These are phyloP conservation scores for Aspergillus bridgeri DNA, from an alignment of 495 filamentous ascomycete species.

Conservation along the genomic window DNA sequence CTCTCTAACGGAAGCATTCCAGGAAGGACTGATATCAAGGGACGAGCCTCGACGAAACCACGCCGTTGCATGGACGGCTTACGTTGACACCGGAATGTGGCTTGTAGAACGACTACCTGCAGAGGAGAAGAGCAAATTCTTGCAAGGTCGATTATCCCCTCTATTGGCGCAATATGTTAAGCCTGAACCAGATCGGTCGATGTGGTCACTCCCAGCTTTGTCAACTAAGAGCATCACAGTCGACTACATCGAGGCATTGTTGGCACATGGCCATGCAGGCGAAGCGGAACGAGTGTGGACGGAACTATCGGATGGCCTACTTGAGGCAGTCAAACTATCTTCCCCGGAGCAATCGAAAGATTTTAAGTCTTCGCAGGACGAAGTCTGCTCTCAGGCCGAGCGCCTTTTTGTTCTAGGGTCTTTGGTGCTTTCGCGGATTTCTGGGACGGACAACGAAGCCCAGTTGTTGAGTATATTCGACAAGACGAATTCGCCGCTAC, in stretches of 20 bases:
- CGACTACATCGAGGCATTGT: conserved; percentile 33
- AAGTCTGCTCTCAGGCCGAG: conserved; percentile 54
- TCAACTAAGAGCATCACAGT: conserved; percentile 38
- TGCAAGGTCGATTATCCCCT: conserved; percentile 50
- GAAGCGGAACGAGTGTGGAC: conserved; percentile 51
- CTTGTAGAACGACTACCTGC: conserved; percentile 44
- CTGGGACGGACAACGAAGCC: conserved; percentile 25
- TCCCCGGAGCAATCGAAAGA: conserved; percentile 75
- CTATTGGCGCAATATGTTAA: conserved; percentile 57
- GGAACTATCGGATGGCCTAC: conserved; percentile 49
- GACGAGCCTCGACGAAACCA: conserved; percentile 70
- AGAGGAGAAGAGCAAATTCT: conserved; percentile 46
- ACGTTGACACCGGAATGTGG: conserved; percentile 55
- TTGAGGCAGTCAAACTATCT: conserved; percentile 63
- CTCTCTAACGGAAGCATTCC: conserved; percentile 58
- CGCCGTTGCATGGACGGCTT: conserved; percentile 66
- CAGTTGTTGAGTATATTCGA: conserved; percentile 23
- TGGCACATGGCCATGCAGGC: conserved; percentile 20
- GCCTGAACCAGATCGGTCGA: conserved; percentile 36
- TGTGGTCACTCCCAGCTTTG: conserved; percentile 48
- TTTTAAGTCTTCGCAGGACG: conserved; percentile 65
- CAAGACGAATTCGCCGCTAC: conserved; percentile 31
- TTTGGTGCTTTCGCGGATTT: conserved; percentile 35
- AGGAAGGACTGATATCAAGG: conserved; percentile 63
- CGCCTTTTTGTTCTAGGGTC: conserved; percentile 61